These are phyloP conservation scores for Phytophthora nicotianae DNA, from an alignment of 352 stramenopile genomes.

Conservation along the genomic window DNA sequence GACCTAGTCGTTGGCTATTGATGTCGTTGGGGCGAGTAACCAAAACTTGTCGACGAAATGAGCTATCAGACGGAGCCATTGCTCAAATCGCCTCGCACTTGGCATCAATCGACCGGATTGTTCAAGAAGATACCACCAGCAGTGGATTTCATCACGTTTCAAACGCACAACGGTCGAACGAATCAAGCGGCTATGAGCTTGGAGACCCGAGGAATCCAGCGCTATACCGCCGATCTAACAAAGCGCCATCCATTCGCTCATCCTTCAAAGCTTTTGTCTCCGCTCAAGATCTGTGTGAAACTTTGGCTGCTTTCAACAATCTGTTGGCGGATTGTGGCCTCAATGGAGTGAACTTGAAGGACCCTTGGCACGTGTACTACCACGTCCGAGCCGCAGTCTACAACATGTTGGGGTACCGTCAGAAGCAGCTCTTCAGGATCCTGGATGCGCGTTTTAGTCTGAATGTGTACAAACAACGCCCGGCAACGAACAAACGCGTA, in stretches of 20 bases:
- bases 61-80: background rate
- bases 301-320: background rate
- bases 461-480: background rate
- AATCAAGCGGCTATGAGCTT: background rate
- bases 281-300: background rate
- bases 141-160: background rate
- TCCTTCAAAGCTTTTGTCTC: background rate
- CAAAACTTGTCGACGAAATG: background rate
- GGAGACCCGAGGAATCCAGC: background rate
- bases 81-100: background rate
- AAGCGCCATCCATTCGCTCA: background rate
- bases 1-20: background rate
- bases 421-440: background rate
- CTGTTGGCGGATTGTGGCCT: background rate
- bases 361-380: background rate
- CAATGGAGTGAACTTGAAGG: background rate
- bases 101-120: background rate
- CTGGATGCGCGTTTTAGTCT: background rate
- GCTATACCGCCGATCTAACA: too few relatives aligned
- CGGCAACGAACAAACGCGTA: background rate
- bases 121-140: background rate
- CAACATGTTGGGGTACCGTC: background rate
- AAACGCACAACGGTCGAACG: background rate
- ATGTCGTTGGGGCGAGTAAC: background rate
- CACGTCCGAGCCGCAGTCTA: background rate